phyloP scores from a whole-genome alignment of 148 eudicot species.

The Drosera capensis region DNA sequence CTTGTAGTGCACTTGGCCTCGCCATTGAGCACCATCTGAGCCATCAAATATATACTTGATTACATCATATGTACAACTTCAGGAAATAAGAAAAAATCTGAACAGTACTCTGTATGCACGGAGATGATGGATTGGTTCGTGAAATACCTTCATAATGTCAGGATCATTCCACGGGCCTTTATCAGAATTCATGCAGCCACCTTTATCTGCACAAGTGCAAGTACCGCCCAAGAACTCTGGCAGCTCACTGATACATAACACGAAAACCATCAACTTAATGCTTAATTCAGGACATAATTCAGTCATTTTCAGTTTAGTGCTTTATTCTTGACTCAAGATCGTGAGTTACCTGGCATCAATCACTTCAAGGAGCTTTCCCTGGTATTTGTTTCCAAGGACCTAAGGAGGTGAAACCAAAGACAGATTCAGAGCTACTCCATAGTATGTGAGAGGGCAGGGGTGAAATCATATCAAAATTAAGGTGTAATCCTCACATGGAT shows the following conservation, averaged over 20 bases:
- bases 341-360: conserved; percentile 67
- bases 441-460: not conserved
- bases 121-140: not conserved
- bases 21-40: conserved; percentile 76
- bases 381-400: conserved; percentile 87
- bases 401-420: conserved; percentile 12
- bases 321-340: too few relatives aligned
- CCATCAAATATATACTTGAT: conserved; percentile 7
- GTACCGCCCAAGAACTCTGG: conserved; percentile 70
- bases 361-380: conserved; percentile 77
- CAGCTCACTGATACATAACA: conserved; percentile 43
- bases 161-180: conserved; percentile 89
- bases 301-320: too few relatives aligned
- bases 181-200: conserved; percentile 66
- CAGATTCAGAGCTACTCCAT: not conserved
- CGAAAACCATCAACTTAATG: too few relatives aligned
- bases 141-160: conserved; percentile 36
- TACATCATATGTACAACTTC: too few relatives aligned
- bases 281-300: too few relatives aligned
- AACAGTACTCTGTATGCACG: too few relatives aligned
- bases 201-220: conserved; percentile 53
- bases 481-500: conserved; percentile 48
- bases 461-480: not conserved
- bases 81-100: too few relatives aligned
- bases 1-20: conserved; percentile 60